Base-by-base conservation (phyloP, 306 rosid species). In the Spatholobus suberectus region DNA sequence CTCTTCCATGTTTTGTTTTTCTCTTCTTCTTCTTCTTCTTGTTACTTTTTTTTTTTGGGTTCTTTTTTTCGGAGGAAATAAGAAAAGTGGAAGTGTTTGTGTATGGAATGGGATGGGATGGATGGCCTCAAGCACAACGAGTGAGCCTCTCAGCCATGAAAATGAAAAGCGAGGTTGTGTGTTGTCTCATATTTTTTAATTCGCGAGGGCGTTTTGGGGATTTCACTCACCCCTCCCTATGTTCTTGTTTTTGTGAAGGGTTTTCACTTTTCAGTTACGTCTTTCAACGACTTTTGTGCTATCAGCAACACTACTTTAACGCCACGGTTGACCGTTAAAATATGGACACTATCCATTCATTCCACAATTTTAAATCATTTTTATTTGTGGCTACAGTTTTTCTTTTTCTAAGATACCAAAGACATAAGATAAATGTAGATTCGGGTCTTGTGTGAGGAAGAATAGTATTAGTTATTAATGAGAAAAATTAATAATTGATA, bases 311-410 rank as follows among this genome's bases (percentile, higher is more conserved):
- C 97, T 81, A 76, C 80, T 89, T 90, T 89, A 87, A 85, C 89
- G 93, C 97, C 86, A 58, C 83, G 74, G 90, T 88, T 91, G 92
- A 90, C 96, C 90, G 80, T 85, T 81, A 77, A 73, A 46, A 17
- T 41, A 67, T 85, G 82, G 77, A 82, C 88, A 54, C 63, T 57
- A 12, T 75, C 12, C 51, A 34, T 83, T 78, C 70, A 5, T 61
- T 73, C 77, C 57, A 4, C 57, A 7, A 57, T 46, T 57, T 52
- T 20, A 46, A 20, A 3, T 34, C 24, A 5, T 18, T 61, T 29
- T 66, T 72, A 51, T 78, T 41, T 51, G 74, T 80, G 75, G 77
- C 65, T 44, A 10, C n/a, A 43, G 0, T 54, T 82, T 57, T 27
- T 11, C 41, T n/a, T 46, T 34, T 14, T 24, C 0, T 4, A 8